A percentile compares a stretch with the other conserved stretches of the same genome.
Evolutionary conservation across 1,284 basidiomycete genomes (phyloP).

Genomic region (Amylostereum chailletii): DNA sequence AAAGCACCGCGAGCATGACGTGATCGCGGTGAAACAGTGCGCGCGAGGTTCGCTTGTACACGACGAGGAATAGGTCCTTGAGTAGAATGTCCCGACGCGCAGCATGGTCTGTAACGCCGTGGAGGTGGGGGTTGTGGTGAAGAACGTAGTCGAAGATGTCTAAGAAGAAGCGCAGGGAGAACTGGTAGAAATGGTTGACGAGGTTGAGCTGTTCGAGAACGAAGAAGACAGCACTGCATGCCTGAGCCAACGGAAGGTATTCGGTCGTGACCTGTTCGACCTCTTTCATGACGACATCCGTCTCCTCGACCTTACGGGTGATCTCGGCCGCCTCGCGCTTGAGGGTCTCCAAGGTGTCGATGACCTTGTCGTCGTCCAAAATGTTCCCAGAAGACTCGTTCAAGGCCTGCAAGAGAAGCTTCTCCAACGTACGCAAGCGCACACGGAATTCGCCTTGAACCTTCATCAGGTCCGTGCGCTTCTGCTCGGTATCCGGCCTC

Average conservation of each 20-base stretch:
- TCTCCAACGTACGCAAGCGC: conserved; percentile 88
- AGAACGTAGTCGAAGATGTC: conserved; percentile 97
- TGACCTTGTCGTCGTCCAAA: conserved; percentile 98
- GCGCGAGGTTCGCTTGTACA: conserved; percentile 86
- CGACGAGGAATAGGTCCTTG: conserved; percentile 85
- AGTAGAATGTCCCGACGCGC: conserved; percentile 79
- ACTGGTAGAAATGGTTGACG: conserved; percentile 98
- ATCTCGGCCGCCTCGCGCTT: conserved; percentile 98
- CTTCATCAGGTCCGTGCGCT: conserved; percentile 97
- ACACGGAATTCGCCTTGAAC: conserved; percentile 97
- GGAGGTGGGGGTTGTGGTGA: conserved; percentile 85
- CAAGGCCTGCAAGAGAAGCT: conserved; percentile 87
- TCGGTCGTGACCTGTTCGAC: conserved; percentile 94
- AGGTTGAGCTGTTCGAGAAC: conserved; percentile 91
- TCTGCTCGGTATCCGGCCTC: conserved; percentile 93
- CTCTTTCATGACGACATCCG: conserved; percentile 91
- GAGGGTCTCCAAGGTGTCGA: conserved; percentile 92
- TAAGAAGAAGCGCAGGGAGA: conserved; percentile 96
- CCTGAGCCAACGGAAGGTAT: conserved; percentile 91
- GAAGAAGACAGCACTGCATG: conserved; percentile 97
- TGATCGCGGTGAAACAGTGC: conserved; percentile 90
- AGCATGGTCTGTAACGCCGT: conserved; percentile 67
- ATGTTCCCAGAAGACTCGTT: conserved; percentile 98
- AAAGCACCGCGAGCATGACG: conserved; percentile 82
- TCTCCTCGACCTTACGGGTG: conserved; percentile 95